Evolutionary conservation across 169 alveolate genomes (phyloP).

Genomic region (Cystoisospora suis): DNA sequence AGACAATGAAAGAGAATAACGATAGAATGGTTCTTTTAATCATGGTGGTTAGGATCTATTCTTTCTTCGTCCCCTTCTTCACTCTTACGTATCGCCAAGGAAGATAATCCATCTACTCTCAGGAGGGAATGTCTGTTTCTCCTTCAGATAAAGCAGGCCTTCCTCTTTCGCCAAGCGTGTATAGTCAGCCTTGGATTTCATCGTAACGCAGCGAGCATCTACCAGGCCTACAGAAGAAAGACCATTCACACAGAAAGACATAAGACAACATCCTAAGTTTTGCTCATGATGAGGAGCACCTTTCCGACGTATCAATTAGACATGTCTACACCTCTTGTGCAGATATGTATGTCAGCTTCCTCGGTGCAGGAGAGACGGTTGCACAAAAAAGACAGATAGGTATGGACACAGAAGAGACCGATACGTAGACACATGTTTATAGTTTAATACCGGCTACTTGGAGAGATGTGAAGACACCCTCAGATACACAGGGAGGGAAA

Average conservation of each 20-base stretch:
- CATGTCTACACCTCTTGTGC: too few relatives aligned
- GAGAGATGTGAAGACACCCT: too few relatives aligned
- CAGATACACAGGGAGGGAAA: too few relatives aligned
- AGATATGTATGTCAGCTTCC: too few relatives aligned
- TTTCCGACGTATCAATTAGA: too few relatives aligned
- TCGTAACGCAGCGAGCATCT: constrained; percentile 12
- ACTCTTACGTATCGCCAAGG: constrained; percentile 13
- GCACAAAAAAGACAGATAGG: too few relatives aligned
- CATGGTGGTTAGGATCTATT: not conserved
- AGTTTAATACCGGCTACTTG: too few relatives aligned
- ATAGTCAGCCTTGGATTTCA: not conserved
- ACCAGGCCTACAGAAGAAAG: not conserved
- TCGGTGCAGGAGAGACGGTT: too few relatives aligned
- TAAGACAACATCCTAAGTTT: too few relatives aligned
- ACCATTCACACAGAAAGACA: not conserved
- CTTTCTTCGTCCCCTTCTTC: not conserved
- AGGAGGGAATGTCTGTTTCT: not conserved
- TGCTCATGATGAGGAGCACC: too few relatives aligned
- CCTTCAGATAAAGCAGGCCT: not conserved
- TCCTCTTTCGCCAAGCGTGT: not conserved
- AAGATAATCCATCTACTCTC: not conserved
- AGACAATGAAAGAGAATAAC: not conserved
- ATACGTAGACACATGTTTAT: too few relatives aligned
- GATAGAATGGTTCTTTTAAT: not conserved
- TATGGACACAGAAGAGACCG: too few relatives aligned